Evolutionary conservation across 208 protist species (phyloP).

Genomic region (Herpetomonas muscarum): DNA sequence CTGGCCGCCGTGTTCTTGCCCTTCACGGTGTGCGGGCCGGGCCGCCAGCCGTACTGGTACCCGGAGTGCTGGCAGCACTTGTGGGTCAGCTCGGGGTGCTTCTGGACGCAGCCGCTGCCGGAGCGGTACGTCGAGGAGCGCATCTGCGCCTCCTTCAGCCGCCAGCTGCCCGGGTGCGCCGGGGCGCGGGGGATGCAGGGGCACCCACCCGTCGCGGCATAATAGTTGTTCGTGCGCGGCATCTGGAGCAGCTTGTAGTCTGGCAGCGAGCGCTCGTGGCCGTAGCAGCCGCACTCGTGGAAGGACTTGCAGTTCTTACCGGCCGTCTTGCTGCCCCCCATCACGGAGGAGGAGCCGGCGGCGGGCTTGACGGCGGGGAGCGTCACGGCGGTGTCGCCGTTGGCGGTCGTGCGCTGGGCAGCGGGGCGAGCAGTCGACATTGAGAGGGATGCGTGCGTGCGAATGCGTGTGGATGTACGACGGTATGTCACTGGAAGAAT

Average conservation of each 20-base stretch:
- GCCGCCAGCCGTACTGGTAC: conserved; percentile 57
- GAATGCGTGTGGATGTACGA: too few relatives aligned
- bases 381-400: conserved; percentile 8
- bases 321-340: neutral
- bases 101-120: conserved; percentile 38
- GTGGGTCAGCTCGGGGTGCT: conserved; percentile 9
- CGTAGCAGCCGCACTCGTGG: conserved; percentile 59
- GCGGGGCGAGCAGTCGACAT: too few relatives aligned
- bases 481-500: too few relatives aligned
- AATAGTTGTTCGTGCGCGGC: conserved; percentile 81
- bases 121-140: conserved; percentile 44
- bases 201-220: conserved; percentile 57
- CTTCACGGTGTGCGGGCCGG: conserved; percentile 58
- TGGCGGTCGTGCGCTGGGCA: neutral
- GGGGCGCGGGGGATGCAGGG: conserved; percentile 65
- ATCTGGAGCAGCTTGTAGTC: conserved; percentile 69
- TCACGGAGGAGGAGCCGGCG: conserved; percentile 3
- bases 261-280: conserved; percentile 44
- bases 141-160: conserved; percentile 45
- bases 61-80: conserved; percentile 53
- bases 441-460: too few relatives aligned
- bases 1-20: conserved; percentile 57
- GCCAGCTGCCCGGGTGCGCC: conserved; percentile 69
- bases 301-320: conserved; percentile 17
- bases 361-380: conserved; percentile 15